A percentile compares a stretch with the other conserved stretches of the same genome.
Evolutionary conservation across 352 stramenopile genomes (phyloP).

Genomic region (Phytophthora europaea): DNA sequence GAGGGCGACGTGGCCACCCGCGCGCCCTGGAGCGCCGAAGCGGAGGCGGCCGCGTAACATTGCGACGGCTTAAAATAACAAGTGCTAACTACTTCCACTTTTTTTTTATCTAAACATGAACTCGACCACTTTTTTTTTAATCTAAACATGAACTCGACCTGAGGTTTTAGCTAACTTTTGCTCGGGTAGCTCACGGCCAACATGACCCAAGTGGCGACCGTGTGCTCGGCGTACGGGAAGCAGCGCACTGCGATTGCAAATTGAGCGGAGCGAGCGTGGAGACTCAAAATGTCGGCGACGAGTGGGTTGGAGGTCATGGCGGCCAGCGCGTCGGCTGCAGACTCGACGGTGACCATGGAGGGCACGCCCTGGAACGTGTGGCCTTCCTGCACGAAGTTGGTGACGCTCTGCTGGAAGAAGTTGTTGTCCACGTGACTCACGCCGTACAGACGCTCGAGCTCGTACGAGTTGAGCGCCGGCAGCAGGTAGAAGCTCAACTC

Average conservation of each 20-base stretch:
- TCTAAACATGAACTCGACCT: background rate
- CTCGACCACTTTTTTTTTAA: background rate
- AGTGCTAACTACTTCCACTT: background rate
- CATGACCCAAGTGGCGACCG: conserved; percentile 86
- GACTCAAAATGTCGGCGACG: conserved; percentile 64
- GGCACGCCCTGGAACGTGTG: conserved; percentile 92
- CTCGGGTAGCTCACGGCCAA: conserved; percentile 78
- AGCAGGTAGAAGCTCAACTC: conserved; percentile 83
- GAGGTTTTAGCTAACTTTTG: conserved; percentile 11
- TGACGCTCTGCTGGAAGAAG: conserved; percentile 88
- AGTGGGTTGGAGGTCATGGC: conserved; percentile 58
- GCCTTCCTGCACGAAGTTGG: conserved; percentile 76
- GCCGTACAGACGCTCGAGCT: conserved; percentile 81
- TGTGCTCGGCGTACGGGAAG: conserved; percentile 84
- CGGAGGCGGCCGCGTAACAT: conserved; percentile 26
- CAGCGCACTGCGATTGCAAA: conserved; percentile 82
- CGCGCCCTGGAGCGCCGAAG: conserved; percentile 52
- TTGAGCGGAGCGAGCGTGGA: conserved; percentile 64
- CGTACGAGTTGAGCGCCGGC: conserved; percentile 89
- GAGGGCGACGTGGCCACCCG: conserved; percentile 51
- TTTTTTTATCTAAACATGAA: conserved; percentile 21
- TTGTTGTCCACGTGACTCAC: conserved; percentile 76
- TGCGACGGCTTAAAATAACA: background rate
- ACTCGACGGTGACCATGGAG: conserved; percentile 57
- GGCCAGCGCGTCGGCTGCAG: conserved; percentile 48